Evolutionary conservation across 371 early-diverging fungal species (phyloP).

Genomic region (Coemansia sp.): DNA sequence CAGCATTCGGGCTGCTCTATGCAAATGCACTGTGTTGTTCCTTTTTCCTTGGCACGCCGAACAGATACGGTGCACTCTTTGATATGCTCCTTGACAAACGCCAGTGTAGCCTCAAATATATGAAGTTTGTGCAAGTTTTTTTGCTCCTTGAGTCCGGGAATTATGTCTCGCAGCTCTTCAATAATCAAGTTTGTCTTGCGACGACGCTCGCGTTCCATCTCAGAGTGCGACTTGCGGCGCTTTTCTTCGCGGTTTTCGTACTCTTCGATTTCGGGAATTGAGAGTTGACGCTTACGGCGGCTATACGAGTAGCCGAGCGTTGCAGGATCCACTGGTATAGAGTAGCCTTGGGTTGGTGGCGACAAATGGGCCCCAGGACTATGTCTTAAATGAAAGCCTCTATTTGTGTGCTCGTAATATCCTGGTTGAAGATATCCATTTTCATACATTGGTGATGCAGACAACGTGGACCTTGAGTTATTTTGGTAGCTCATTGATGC

Average conservation of each 20-base stretch:
- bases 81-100: slow-evolving; percentile 40
- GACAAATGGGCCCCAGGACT: background rate
- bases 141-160: slow-evolving; percentile 42
- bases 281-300: background rate
- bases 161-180: slow-evolving; percentile 33
- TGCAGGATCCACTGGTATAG: background rate
- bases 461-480: background rate
- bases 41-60: background rate
- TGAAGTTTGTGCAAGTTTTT: slow-evolving; percentile 49
- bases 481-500: background rate
- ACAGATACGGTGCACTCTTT: background rate
- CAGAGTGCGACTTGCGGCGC: slow-evolving; percentile 44
- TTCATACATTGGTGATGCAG: background rate
- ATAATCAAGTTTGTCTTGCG: slow-evolving; percentile 45
- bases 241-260: slow-evolving; percentile 40
- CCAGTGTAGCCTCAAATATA: slow-evolving; percentile 36
- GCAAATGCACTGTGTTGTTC: background rate
- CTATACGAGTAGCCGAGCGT: background rate
- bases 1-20: background rate
- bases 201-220: slow-evolving; percentile 48
- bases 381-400: background rate
- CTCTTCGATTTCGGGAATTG: background rate
- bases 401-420: background rate
- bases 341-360: background rate
- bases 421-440: background rate